Evolutionary conservation across 371 early-diverging fungal genomes (phyloP).

Genomic region (Gilbertella persicaria): DNA sequence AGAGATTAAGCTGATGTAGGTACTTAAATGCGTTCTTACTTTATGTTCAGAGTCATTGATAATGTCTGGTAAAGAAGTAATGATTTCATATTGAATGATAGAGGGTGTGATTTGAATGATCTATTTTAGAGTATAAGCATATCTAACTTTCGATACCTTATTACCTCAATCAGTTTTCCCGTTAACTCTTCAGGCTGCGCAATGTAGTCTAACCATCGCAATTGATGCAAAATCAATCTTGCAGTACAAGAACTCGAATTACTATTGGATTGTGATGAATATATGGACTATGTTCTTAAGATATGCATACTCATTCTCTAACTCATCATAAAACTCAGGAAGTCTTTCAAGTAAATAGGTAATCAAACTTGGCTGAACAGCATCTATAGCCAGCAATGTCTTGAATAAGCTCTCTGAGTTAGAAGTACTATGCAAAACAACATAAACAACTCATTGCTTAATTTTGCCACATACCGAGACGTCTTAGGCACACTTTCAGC

Average conservation of each 20-base stretch:
- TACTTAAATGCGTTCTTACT: conserved; percentile 27
- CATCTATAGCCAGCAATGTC: conserved; percentile 62
- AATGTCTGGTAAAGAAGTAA: conserved; percentile 75
- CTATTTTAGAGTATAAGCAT: conserved; percentile 21
- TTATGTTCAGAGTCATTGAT: conserved; percentile 76
- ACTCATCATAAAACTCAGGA: conserved; percentile 64
- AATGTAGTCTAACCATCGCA: conserved; percentile 81
- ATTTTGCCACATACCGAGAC: conserved; percentile 11
- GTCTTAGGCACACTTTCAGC: conserved; percentile 20
- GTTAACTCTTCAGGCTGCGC: conserved; percentile 64
- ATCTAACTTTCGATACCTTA: background rate
- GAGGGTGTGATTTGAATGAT: conserved; percentile 65
- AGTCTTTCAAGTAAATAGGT: conserved; percentile 66
- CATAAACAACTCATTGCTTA: background rate
- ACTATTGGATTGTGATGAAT: too few species aligned
- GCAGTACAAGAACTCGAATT: conserved; percentile 57
- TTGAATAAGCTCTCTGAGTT: conserved; percentile 62
- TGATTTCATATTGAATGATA: conserved; percentile 75
- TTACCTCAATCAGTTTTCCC: conserved; percentile 70
- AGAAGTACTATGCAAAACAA: conserved; percentile 2
- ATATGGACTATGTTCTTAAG: background rate
- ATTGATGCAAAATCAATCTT: conserved; percentile 71
- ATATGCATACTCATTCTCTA: conserved; percentile 47
- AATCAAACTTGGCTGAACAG: conserved; percentile 62
- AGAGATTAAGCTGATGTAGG: background rate